Base-by-base conservation (phyloP, 192 early-diverging fungal genomes). In the Pilaira anomala region DNA sequence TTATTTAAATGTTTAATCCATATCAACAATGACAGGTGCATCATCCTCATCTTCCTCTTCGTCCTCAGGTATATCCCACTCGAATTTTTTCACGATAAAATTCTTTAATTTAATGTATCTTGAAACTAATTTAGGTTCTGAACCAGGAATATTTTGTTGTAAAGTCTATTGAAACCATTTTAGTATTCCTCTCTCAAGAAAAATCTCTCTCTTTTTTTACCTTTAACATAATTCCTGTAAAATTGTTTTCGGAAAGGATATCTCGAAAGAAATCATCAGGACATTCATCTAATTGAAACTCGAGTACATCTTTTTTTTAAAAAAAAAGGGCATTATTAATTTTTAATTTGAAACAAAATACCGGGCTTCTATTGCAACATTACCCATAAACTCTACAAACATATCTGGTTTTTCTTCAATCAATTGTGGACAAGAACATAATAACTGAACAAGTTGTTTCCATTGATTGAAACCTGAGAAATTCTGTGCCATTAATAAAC, bases 401-500 rank as follows among this genome's bases (percentile, higher is more conserved):
- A 89, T n/a, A 7, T 45, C 57, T 3, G 71, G 61, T 28, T 60
- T 61, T 3, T 77, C 71, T 29, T 69, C 46, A 0, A 95, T 60
- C 2, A 83, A 82, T 26, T 93, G 88, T 11, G 73, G 63, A 48
- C 84, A 86, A 16, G 75, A 74, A 63, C 87, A 86, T 3, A 93
- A 57, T 28, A 95, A 48, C 8, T 88, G 83, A n/a, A 93, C 67
- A 7, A 95, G 29, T 26, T 78, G 74, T 48, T 94, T 94, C 92
- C 92, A 97, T 71, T 94, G 92, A 61, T 93, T 85, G 45, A 94
- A 84, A 0, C 91, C 92, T 9, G 93, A 80, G 56, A 85, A 95
- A 39, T 93, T 88, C 62, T 93, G 85, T 2, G 86, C 93, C 1
- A 91, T 78, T 39, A 92, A 79, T 40, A 93, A 80, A 19, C 90